Evolutionary conservation across 768 basidiomycete species (phyloP).

Genomic region (Podaxis rugospora): DNA sequence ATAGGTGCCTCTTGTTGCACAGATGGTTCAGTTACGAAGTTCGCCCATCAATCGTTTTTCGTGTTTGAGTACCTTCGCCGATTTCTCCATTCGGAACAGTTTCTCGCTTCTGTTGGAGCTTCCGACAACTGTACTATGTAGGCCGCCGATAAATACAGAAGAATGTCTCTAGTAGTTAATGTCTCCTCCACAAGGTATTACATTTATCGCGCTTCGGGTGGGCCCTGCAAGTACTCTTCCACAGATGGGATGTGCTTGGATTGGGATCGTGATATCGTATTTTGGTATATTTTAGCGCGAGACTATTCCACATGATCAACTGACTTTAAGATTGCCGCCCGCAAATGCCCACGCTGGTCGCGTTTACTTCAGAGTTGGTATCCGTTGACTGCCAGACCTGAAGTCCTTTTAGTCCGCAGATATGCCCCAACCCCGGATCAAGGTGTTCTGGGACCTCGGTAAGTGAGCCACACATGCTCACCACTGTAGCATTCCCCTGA

Average conservation of each 20-base stretch:
- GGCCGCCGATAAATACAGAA: too few species aligned
- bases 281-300: too few species aligned
- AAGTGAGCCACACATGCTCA: not conserved
- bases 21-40: not conserved
- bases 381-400: not conserved
- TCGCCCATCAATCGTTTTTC: not conserved
- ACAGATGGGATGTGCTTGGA: too few species aligned
- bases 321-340: not conserved
- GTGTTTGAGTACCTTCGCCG: not conserved
- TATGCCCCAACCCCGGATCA: not conserved
- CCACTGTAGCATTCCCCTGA: not conserved
- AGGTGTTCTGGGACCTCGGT: constrained; percentile 15
- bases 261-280: too few species aligned
- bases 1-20: too few species aligned
- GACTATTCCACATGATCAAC: not conserved
- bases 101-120: too few species aligned
- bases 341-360: not conserved
- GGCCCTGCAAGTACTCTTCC: too few species aligned
- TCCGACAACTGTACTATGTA: too few species aligned
- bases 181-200: too few species aligned
- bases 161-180: too few species aligned
- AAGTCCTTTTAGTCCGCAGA: not conserved
- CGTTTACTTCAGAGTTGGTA: not conserved
- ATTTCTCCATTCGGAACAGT: too few species aligned
- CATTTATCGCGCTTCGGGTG: too few species aligned